Base-by-base conservation (phyloP, 352 stramenopile species). In the Globisporangium mamillatum region DNA sequence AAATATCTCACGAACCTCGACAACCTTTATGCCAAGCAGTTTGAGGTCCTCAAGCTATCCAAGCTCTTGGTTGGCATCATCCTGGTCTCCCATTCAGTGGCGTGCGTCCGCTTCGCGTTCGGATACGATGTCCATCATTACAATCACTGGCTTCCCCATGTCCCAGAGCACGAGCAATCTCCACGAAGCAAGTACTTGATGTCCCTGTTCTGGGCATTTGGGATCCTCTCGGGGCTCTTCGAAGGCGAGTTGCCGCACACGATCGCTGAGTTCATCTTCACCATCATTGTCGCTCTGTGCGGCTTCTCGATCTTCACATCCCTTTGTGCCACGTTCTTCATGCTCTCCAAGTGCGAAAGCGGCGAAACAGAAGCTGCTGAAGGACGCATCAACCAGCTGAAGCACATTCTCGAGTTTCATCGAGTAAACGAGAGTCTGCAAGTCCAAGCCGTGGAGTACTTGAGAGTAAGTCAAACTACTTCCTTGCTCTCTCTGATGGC, bases 321-420 rank as follows among this genome's bases (percentile, higher is more conserved):
- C 0, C 75, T 92, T 22, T 90, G 85, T 3, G 82, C 82, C 0
- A 94, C 83, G 25, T 84, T 94, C 56, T 94, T 94, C 64, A 87
- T 90, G 50, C 81, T 92, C 32, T 94, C 86, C 29, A 91, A 91
- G 63, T 92, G 86, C 41, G 78, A 92, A 69, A 90, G 82, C 52
- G 82, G 85, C 1, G 79, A 84, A 12, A 74, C 74, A 0, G 86
- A 92, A 62, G 74, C 75, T 0, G 80, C 82, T 0, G 82, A 91
- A 36, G 86, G 82, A 5, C 71, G 78, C 18, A 89, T 91, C 62
- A 91, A 92, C 38, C 86, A 94, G 32, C 77, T 94, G 4, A 80
- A 87, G 27, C 84, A 92, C 62, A 66, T 92, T 41, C 72, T 92
- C 1, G 86, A 73, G 0, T 94, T 92, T 29, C 84, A 94, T 50